A percentile compares a stretch with the other conserved stretches of the same genome.
Evolutionary conservation across 805 yeast genomes (phyloP).

Genomic region (Candida multigemmis): DNA sequence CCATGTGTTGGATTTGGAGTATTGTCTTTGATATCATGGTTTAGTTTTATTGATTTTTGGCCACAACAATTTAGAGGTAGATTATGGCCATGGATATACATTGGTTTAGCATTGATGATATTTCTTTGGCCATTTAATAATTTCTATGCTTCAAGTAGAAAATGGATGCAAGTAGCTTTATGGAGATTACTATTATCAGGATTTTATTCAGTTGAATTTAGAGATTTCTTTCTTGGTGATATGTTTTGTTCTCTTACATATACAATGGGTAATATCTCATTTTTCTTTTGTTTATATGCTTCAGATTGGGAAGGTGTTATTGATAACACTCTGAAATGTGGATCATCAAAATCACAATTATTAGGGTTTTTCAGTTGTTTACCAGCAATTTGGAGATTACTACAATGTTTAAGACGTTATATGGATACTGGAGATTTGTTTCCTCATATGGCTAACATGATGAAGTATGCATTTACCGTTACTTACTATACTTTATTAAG

Average conservation of each 20-base stretch:
- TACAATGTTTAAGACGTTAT: conserved; percentile 88
- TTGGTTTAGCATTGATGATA: conserved; percentile 41
- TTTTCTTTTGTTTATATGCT: conserved; percentile 77
- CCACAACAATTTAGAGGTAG: conserved; percentile 49
- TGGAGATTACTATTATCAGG: conserved; percentile 77
- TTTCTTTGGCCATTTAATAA: conserved; percentile 56
- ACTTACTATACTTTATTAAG: conserved; percentile 67
- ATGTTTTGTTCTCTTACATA: conserved; percentile 83
- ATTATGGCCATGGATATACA: conserved; percentile 74
- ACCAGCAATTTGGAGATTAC: conserved; percentile 84
- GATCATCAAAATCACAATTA: conserved; percentile 62
- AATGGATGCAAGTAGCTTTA: conserved; percentile 66
- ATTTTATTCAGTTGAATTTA: conserved; percentile 87
- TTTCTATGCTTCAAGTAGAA: conserved; percentile 53
- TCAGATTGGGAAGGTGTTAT: conserved; percentile 56
- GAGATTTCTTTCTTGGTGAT: conserved; percentile 92
- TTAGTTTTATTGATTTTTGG: conserved; percentile 68
- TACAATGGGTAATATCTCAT: conserved; percentile 74
- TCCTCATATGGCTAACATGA: conserved; percentile 88
- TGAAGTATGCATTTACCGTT: conserved; percentile 62
- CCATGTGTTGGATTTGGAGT: conserved; percentile 53
- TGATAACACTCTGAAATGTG: conserved; percentile 44
- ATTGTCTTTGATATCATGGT: conserved; percentile 59
- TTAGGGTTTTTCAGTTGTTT: conserved; percentile 81
- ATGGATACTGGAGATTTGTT: conserved; percentile 92